Evolutionary conservation across 208 protist genomes (phyloP), one percentile per base, ranked within the genome.

Genomic region (Polymyxa betae): DNA sequence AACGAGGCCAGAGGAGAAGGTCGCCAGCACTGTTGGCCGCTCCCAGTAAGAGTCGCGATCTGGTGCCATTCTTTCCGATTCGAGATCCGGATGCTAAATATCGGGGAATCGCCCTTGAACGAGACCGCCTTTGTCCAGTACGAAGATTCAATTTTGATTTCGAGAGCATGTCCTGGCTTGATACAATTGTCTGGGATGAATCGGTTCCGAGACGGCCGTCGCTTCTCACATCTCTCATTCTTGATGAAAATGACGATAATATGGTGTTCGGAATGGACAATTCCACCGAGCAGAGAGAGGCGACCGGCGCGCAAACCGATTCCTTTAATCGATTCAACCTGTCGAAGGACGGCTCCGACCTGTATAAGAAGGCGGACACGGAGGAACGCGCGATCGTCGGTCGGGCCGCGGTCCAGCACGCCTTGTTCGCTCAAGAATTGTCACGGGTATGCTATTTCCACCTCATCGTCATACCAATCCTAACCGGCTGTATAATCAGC

Each of bases 341-440:
- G 16, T 82, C 72, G n/a, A 5, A 38, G 16, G 72, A 82, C 72
- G 5, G 5, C 72, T 82, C 72, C 16, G 16, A 5, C n/a, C 40
- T 82, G 5, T 82, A 82, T 35, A n/a, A 35, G 35, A 82, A 82
- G 16, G 72, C 72, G 5, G 72, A n/a, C 5, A n/a, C 35, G 10
- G 72, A 82, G 35, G 72, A 82, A 82, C 5, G 72, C 5, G 35
- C 72, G 5, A 43, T 82, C n/a, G 72, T 82, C n/a, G 72, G 72
- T 82, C 72, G 72, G 5, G 72, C 72, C n/a, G 72, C 72, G 5
- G 72, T 82, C 5, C 72, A 82, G 72, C 72, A 82, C 40, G 72
- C 72, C 72, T 43, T 82, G 40, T 82, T 82, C 35, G 72, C 72
- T 45, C 72, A 82, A 35, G 72, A 82, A 16, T n/a, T 82, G 16